Percentiles rank a stretch among this genome's conserved stretches.
Conservation (phyloP, 2,329 filamentous ascomycete species). For the Colletotrichum salicis region DNA sequence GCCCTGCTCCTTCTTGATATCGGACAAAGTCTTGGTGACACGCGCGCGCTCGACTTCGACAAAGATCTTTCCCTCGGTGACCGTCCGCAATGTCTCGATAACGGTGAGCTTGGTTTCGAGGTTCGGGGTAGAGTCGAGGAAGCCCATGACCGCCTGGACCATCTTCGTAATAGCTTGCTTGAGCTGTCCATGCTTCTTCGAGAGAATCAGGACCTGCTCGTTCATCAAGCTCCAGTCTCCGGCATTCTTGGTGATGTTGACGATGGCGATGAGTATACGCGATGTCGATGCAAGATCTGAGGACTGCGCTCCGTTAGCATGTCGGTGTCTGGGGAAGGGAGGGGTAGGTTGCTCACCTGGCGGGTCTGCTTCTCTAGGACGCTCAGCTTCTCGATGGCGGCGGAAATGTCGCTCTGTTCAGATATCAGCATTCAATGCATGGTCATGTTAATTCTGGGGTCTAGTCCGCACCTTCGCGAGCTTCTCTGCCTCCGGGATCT, state of each 20-base stretch:
- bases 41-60: constrained; percentile 98
- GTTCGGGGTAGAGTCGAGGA: constrained; percentile 86
- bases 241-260: constrained; percentile 92
- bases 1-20: constrained; percentile 97
- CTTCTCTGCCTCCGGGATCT: constrained; percentile 89
- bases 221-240: constrained; percentile 95
- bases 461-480: constrained; percentile 77
- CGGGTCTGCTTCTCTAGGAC: constrained; percentile 95
- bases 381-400: constrained; percentile 92
- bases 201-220: constrained; percentile 93
- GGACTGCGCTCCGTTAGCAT: constrained; percentile 65
- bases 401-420: constrained; percentile 77
- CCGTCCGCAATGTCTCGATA: constrained; percentile 94
- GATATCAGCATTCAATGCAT: background rate
- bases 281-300: constrained; percentile 97
- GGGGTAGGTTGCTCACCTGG: constrained; percentile 70
- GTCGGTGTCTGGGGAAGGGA: constrained; percentile 39
- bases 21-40: constrained; percentile 91
- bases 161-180: constrained; percentile 99
- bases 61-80: constrained; percentile 99
- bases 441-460: background rate
- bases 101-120: constrained; percentile 89
- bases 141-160: constrained; percentile 95
- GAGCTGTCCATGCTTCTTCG: constrained; percentile 99
- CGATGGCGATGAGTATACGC: constrained; percentile 85